Evolutionary conservation across 2,329 filamentous ascomycete genomes (phyloP).

Genomic region (Chaetomium sp.): DNA sequence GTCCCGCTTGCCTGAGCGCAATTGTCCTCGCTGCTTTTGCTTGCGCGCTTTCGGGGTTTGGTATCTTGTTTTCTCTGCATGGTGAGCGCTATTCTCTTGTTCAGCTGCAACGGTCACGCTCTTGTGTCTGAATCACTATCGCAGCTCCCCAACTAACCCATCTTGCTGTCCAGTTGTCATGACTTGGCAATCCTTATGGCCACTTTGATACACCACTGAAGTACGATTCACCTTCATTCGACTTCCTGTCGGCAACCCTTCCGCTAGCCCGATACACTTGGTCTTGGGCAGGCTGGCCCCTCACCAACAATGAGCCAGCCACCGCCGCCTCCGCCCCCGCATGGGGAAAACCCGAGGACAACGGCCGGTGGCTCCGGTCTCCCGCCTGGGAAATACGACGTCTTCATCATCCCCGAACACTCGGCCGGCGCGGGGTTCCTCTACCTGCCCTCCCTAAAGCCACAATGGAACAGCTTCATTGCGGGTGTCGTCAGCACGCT

Average conservation of each 20-base stretch:
- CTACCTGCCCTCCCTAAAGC: slow-evolving; percentile 86
- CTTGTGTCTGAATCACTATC: not conserved
- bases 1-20: slow-evolving; percentile 13
- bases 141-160: not conserved
- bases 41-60: slow-evolving; percentile 30
- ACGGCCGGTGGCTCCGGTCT: slow-evolving; percentile 63
- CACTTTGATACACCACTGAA: slow-evolving; percentile 43
- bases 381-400: slow-evolving; percentile 90
- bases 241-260: slow-evolving; percentile 21
- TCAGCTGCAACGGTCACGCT: not conserved
- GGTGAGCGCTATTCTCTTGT: slow-evolving; percentile 15
- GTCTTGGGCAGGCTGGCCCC: slow-evolving; percentile 28
- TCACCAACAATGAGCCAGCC: slow-evolving; percentile 51
- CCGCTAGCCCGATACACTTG: not conserved
- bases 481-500: slow-evolving; percentile 68
- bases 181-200: slow-evolving; percentile 42
- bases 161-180: slow-evolving; percentile 30
- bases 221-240: slow-evolving; percentile 31
- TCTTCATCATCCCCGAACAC: slow-evolving; percentile 93
- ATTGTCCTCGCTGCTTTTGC: slow-evolving; percentile 22
- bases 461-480: slow-evolving; percentile 86
- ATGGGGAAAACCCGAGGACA: slow-evolving; percentile 75
- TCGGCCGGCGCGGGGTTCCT: slow-evolving; percentile 87
- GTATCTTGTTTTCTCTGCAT: slow-evolving; percentile 21
- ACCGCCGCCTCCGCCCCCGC: slow-evolving; percentile 83